Percentiles rank a stretch among this genome's conserved stretches.
phyloP scores from a whole-genome alignment of 441 rosid species.

The Populus hybrid region DNA sequence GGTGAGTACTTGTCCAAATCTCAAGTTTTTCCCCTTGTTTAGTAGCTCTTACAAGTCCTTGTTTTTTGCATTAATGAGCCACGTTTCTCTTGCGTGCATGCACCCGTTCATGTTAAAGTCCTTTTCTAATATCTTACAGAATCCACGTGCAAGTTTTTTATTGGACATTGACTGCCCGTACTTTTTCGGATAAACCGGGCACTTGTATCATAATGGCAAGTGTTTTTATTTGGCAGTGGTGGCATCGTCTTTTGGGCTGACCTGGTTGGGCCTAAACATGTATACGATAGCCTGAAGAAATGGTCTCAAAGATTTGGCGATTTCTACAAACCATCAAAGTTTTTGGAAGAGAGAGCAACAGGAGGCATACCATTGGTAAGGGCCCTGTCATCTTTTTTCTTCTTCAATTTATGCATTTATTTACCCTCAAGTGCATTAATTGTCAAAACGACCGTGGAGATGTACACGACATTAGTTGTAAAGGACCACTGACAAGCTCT shows the following conservation, averaged over 20 bases:
- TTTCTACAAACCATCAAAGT: constrained; percentile 74
- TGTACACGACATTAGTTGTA: background rate
- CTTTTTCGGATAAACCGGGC: background rate
- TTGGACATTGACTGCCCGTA: background rate
- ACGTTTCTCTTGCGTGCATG: no score
- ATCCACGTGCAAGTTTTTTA: background rate
- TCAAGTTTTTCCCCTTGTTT: background rate
- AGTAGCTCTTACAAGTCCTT: background rate
- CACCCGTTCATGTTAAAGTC: no score
- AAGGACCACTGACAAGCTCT: background rate
- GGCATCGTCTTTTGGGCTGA: constrained; percentile 91
- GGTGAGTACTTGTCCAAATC: constrained; percentile 37
- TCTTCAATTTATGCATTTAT: background rate
- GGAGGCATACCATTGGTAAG: constrained; percentile 74
- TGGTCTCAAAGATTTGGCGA: constrained; percentile 66
- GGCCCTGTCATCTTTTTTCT: background rate
- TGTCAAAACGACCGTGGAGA: no score
- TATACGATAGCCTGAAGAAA: constrained; percentile 62
- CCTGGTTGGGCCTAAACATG: constrained; percentile 49
- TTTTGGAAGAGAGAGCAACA: constrained; percentile 80
- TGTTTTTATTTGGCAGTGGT: constrained; percentile 49
- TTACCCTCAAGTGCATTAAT: background rate
- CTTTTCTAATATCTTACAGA: background rate
- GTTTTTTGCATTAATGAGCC: no score
- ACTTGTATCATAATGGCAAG: background rate